Evolutionary conservation across 768 basidiomycete genomes (phyloP), one percentile per base, ranked within the genome.

Genomic region (Crucibulum laeve): DNA sequence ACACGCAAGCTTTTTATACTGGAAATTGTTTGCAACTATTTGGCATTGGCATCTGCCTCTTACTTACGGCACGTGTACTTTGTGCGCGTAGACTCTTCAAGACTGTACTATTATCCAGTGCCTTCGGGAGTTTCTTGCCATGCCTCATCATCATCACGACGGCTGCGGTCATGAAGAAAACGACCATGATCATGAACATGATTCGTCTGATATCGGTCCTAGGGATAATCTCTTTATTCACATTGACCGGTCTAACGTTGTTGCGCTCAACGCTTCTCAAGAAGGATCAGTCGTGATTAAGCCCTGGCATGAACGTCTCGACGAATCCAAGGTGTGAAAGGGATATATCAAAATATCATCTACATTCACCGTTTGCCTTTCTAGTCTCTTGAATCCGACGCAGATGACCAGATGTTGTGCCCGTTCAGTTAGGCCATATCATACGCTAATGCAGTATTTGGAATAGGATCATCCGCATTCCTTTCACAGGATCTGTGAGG

Each of bases 401-500:
- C 87, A 25, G 93, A 95, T 62, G 92, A 94, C 57, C 87, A 91
- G 61, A 62, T 96, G 89, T 90, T 61, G 53, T 72, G 48, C 37
- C 19, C 25, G 25, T 28, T 35, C 4, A 37, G n/a, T 18, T 33
- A 25, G n/a, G 23, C 38, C 2, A 25, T 39, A 19, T 3, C 18
- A 25, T 8, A 36, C 40, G 42, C 53, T 41, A 54, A 44, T 25
- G 35, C 6, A 17, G n/a, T 25, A 17, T 28, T 44, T 25, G 18
- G 22, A n/a, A 10, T 37, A 91, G 89, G 53, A 90, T 91, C 51
- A 63, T 92, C 40, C 86, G 85, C 38, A 60, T 96, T 21, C 92
- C 93, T 1, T 95, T 96, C 62, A 91, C 85, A 0, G 85, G 87
- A 6, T 83, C 87, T 13, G 87, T 95, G 36, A 90, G 87, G 53